Conservation (phyloP, 1,139 yeast species). For the Spencermartinsiella ligniputridi region DNA sequence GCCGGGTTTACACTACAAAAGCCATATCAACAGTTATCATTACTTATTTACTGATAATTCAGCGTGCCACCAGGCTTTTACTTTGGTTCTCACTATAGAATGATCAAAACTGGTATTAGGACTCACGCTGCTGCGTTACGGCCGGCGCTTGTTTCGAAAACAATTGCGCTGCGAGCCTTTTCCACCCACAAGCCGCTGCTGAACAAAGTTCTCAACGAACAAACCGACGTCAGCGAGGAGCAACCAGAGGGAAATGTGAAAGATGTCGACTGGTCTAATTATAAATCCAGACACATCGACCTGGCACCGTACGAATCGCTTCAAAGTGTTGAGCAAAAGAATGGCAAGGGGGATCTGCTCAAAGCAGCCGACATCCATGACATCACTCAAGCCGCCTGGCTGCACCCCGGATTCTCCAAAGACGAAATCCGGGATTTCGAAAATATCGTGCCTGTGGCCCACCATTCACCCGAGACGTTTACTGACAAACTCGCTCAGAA, state of each 20-base stretch:
- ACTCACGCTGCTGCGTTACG: background rate
- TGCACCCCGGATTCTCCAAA: constrained; percentile 49
- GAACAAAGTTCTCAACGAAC: background rate
- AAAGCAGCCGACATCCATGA: constrained; percentile 18
- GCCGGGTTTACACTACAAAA: too few species aligned
- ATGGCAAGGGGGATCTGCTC: constrained; percentile 9
- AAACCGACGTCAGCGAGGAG: background rate
- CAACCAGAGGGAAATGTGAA: background rate
- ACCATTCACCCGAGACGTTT: constrained; percentile 45
- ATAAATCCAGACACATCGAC: background rate
- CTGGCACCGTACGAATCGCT: background rate
- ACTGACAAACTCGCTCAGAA: constrained; percentile 53
- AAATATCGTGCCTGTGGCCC: constrained; percentile 44
- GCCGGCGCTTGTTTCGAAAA: background rate
- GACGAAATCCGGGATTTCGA: constrained; percentile 41
- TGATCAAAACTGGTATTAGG: background rate
- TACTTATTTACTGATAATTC: too few species aligned
- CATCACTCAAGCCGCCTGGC: constrained; percentile 41
- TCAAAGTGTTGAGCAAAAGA: constrained; percentile 1
- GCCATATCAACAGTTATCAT: too few species aligned
- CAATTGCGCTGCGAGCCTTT: background rate
- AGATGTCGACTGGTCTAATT: background rate
- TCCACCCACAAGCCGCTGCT: background rate
- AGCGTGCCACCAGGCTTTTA: too few species aligned
- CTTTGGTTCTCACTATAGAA: too few species aligned